Base-by-base conservation (phyloP, 306 rosid species). In the Arachis stenosperma region DNA sequence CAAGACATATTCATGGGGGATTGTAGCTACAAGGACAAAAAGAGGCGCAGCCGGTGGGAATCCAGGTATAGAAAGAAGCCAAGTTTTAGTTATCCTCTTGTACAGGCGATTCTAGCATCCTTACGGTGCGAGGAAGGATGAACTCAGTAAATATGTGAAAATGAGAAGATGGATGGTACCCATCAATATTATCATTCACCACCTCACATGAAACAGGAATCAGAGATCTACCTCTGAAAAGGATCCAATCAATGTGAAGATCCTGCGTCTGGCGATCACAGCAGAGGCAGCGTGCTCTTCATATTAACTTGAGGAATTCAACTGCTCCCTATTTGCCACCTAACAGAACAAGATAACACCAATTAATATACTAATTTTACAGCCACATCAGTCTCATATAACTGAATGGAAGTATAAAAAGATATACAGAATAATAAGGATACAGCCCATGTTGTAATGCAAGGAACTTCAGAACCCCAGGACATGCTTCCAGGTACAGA, bases 231-330 rank as follows among this genome's bases (percentile, higher is more conserved):
- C 99, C 99, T 83, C 98, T 87, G 91, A 90, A 95, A 72, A 95
- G 96, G 82, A 95, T 88, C 99, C 99, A 95, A 83, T 95, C 99
- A 50, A 88, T 29, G 73, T 91, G 99, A 54, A 95, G 93, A 86
- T 95, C 99, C 78, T 95, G 99, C 1, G 99, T 95, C 78, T 95
- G 99, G 37, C 99, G 88, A 86, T 95, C 99, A 98, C 99, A 95
- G 85, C 99, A 95, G 74, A 91, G 96, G 80, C 97, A 95, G 4
- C 91, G 95, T 10, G 98, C 99, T 88, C 98, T 79, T 51, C 88
- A 86, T 53, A 95, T 89, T 85, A 95, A 76, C 85, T 95, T 95
- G 52, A 91, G 75, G 78, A 81, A 95, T 81, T 95, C 99, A 9
- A 88, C 87, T 43, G 97, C 82, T 85, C 99, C 99, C 64, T 95